phyloP scores from a whole-genome alignment of 83 land plant genomes.

The Isoetes engelmannii region DNA sequence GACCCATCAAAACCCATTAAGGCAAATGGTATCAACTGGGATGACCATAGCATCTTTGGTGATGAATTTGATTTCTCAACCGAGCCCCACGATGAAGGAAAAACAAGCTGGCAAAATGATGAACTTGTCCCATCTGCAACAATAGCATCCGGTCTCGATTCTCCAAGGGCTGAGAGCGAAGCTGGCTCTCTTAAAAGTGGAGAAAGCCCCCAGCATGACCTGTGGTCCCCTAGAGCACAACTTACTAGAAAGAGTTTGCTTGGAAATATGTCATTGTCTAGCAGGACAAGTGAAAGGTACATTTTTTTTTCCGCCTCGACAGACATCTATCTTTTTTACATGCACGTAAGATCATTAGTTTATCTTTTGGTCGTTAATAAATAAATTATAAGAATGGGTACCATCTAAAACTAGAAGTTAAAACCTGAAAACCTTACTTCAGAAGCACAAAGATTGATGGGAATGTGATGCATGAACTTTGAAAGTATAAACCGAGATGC shows the following conservation, averaged over 20 bases:
- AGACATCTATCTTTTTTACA: no score
- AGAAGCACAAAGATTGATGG: no score
- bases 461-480: no score
- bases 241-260: background rate
- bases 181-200: slow-evolving; percentile 1
- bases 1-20: background rate
- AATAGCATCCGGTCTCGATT: background rate
- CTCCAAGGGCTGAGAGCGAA: slow-evolving; percentile 2
- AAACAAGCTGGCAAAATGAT: background rate
- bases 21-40: background rate
- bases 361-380: no score
- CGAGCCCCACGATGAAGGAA: background rate
- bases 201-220: background rate
- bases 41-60: background rate
- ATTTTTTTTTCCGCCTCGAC: no score
- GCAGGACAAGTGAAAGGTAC: background rate
- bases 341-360: no score
- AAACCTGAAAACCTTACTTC: no score
- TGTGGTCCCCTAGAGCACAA: slow-evolving; percentile 5
- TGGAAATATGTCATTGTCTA: slow-evolving; percentile 2
- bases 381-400: no score
- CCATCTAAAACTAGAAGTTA: no score
- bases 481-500: no score
- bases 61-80: slow-evolving; percentile 5
- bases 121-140: background rate